Percentiles rank a stretch among this genome's conserved stretches.
Conservation (phyloP, 305 asterid species). For the Caryopteris hybrid region DNA sequence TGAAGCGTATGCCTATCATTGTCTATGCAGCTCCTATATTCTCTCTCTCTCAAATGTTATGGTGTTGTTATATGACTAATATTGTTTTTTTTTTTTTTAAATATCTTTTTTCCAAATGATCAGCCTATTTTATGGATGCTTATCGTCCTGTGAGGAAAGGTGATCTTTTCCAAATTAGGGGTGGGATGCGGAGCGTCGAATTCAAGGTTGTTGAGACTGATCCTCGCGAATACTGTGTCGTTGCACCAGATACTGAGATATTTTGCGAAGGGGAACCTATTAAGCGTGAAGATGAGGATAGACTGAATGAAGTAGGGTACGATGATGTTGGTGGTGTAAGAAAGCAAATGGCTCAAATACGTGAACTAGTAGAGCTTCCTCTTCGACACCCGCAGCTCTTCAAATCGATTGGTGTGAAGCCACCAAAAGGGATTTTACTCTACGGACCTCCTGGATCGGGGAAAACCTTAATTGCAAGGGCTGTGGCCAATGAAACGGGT, state of each 20-base stretch:
- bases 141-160: slow-evolving; percentile 52
- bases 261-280: slow-evolving; percentile 52
- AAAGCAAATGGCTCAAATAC: slow-evolving; percentile 56
- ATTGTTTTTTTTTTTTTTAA: not conserved
- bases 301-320: slow-evolving; percentile 44
- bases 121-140: slow-evolving; percentile 48
- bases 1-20: slow-evolving; percentile 31
- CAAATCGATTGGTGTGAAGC: slow-evolving; percentile 52
- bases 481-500: slow-evolving; percentile 46
- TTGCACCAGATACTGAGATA: slow-evolving; percentile 50
- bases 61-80: not conserved
- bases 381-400: slow-evolving; percentile 50
- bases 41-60: not conserved
- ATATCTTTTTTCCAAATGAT: not conserved
- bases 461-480: slow-evolving; percentile 46
- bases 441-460: slow-evolving; percentile 58
- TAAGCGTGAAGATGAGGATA: slow-evolving; percentile 43
- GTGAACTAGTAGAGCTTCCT: slow-evolving; percentile 50
- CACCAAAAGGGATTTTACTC: slow-evolving; percentile 51
- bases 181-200: slow-evolving; percentile 56
- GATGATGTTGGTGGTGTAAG: slow-evolving; percentile 58
- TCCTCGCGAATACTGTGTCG: slow-evolving; percentile 45
- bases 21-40: not conserved
- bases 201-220: slow-evolving; percentile 49
- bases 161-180: slow-evolving; percentile 45